A percentile compares a stretch with the other conserved stretches of the same genome.
These are phyloP conservation scores for Clavispora santaluciae DNA, from an alignment of 805 yeast species.

Conservation along the genomic window DNA sequence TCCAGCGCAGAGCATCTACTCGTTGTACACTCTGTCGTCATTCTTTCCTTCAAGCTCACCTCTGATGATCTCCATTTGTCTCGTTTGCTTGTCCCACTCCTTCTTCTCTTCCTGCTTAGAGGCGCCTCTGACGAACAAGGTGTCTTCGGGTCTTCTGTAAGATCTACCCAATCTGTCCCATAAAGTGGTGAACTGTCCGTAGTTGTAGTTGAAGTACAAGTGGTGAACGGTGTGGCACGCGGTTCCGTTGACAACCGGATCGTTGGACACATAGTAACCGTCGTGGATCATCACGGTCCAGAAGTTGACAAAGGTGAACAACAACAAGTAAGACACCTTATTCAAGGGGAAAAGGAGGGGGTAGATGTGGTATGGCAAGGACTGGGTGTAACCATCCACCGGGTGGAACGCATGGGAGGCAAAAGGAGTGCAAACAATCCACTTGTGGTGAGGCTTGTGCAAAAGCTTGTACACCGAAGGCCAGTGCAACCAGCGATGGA, in stretches of 20 bases:
- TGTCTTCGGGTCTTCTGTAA: slow-evolving; percentile 87
- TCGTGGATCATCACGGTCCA: slow-evolving; percentile 99
- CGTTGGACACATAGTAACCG: slow-evolving; percentile 90
- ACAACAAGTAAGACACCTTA: slow-evolving; percentile 71
- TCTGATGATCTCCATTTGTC: slow-evolving; percentile 75
- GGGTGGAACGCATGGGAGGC: slow-evolving; percentile 99
- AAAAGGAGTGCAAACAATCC: slow-evolving; percentile 98
- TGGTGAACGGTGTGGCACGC: slow-evolving; percentile 98
- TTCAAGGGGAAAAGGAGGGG: slow-evolving; percentile 92
- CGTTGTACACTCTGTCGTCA: slow-evolving; percentile 65
- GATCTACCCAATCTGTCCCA: slow-evolving; percentile 97
- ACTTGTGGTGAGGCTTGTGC: slow-evolving; percentile 98
- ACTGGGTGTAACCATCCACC: slow-evolving; percentile 90
- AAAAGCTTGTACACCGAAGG: slow-evolving; percentile 78
- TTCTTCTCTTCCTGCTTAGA: slow-evolving; percentile 52
- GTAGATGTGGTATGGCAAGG: slow-evolving; percentile 87
- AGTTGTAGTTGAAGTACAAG: slow-evolving; percentile 93
- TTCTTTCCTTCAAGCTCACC: slow-evolving; percentile 71
- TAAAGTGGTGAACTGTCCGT: slow-evolving; percentile 95
- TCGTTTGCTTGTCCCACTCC: slow-evolving; percentile 67
- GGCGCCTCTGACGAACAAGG: slow-evolving; percentile 56
- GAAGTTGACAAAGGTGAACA: slow-evolving; percentile 89
- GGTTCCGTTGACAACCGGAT: slow-evolving; percentile 93
- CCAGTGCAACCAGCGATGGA: slow-evolving; percentile 93
- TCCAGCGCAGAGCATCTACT: not conserved